These are phyloP conservation scores for Pleoardoris graminearum DNA, from an alignment of 2,329 filamentous ascomycete species.

Conservation along the genomic window DNA sequence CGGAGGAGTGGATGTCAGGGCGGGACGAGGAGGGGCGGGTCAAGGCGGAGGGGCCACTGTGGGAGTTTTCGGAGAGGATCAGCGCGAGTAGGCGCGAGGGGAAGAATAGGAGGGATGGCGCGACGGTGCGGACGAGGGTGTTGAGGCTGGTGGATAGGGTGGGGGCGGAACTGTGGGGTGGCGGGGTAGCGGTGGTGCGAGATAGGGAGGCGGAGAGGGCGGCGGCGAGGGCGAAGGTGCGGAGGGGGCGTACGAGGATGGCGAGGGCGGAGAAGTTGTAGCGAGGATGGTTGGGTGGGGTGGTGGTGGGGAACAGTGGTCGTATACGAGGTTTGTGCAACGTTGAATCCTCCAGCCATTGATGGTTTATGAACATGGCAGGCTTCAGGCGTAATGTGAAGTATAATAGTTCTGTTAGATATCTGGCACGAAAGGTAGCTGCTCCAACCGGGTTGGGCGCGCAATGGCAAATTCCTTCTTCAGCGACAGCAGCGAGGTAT, in stretches of 20 bases:
- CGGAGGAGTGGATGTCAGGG: constrained; percentile 72
- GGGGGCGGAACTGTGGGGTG: constrained; percentile 69
- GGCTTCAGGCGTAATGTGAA: no score
- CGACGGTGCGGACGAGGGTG: constrained; percentile 82
- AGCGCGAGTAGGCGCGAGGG: constrained; percentile 82
- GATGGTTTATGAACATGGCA: no score
- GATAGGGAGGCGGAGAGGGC: constrained; percentile 15
- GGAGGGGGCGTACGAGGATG: constrained; percentile 39
- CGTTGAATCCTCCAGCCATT: no score
- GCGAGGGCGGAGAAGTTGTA: constrained; percentile 38
- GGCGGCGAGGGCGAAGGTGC: constrained; percentile 24
- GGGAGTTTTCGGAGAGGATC: constrained; percentile 91
- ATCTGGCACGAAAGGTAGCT: no score
- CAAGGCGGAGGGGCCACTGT: constrained; percentile 73
- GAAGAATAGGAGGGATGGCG: constrained; percentile 93
- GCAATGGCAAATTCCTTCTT: no score
- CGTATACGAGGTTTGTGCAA: no score
- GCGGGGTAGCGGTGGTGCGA: constrained; percentile 20
- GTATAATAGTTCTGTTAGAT: no score
- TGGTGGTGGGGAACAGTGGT: no score
- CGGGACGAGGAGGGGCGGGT: constrained; percentile 64
- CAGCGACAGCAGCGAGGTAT: no score
- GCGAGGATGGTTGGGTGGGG: no score
- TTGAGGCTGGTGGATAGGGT: constrained; percentile 74
- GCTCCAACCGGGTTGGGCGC: no score